Conservation (phyloP, 345 rosid species). For the Eucalyptus grandis region DNA sequence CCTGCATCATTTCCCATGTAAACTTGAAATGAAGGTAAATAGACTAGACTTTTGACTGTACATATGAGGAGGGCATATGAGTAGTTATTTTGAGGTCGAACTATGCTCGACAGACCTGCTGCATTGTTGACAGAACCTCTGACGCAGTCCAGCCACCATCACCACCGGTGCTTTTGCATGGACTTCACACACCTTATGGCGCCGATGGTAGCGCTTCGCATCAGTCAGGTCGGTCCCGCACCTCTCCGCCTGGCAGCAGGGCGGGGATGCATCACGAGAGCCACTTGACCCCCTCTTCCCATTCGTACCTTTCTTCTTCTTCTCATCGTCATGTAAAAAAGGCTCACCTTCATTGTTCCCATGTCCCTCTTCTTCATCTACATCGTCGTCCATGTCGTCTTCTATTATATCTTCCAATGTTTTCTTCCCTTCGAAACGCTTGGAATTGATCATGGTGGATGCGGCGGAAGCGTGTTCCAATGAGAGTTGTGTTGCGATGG, state of each 20-base stretch:
- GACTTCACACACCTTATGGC: slow-evolving; percentile 83
- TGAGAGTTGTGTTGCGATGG: neutral
- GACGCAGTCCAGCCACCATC: slow-evolving; percentile 48
- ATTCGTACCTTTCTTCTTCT: slow-evolving; percentile 9
- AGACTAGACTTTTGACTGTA: neutral
- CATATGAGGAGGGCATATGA: neutral
- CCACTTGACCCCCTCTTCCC: slow-evolving; percentile 20
- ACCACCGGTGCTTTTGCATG: slow-evolving; percentile 67
- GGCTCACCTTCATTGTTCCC: neutral
- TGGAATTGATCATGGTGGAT: slow-evolving; percentile 18
- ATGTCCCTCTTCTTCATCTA: neutral
- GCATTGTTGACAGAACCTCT: slow-evolving; percentile 91
- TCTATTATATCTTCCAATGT: slow-evolving; percentile 40
- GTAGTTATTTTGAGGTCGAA: neutral
- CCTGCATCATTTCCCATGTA: slow-evolving; percentile 1
- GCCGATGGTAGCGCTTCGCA: slow-evolving; percentile 67
- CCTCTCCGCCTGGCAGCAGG: slow-evolving; percentile 57
- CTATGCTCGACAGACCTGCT: slow-evolving; percentile 47
- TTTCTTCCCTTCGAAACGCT: slow-evolving; percentile 13
- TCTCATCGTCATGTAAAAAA: slow-evolving; percentile 19
- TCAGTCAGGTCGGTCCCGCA: slow-evolving; percentile 55
- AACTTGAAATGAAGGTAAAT: neutral
- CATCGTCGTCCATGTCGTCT: slow-evolving; percentile 43
- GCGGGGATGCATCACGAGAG: slow-evolving; percentile 12
- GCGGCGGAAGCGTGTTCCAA: neutral